phyloP scores from a whole-genome alignment of 306 rosid genomes.

The Medicago lupulina region DNA sequence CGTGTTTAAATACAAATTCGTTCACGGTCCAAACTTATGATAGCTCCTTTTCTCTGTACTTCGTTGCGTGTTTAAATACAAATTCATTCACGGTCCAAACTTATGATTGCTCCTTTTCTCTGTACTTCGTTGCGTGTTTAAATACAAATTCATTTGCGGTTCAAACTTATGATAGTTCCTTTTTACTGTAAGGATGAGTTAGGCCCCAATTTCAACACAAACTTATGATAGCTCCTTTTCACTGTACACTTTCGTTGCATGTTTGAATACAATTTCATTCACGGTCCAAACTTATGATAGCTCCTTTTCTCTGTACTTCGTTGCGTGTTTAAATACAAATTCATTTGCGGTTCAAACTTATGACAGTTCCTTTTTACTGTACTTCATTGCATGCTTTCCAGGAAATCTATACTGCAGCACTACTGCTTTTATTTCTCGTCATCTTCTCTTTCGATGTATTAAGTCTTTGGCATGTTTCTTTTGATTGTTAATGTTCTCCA shows the following conservation, averaged over 20 bases:
- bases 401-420: constrained; percentile 30
- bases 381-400: constrained; percentile 30
- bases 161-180: no score
- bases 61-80: no score
- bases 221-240: constrained; percentile 24
- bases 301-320: no score
- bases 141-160: no score
- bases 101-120: no score
- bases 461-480: constrained; percentile 32
- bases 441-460: constrained; percentile 32
- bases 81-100: no score
- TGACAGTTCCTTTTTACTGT: constrained; percentile 24
- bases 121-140: no score
- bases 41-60: constrained; percentile 26
- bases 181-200: no score
- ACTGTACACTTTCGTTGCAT: constrained; percentile 23
- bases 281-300: no score
- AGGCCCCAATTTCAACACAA: no score
- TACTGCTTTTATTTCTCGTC: constrained; percentile 34
- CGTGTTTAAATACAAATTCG: no score
- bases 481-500: constrained; percentile 50
- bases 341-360: constrained; percentile 20
- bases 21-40: background rate
- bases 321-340: constrained; percentile 24
- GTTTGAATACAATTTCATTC: background rate